These are phyloP conservation scores for Colletotrichum salicis DNA, from an alignment of 2,329 filamentous ascomycete genomes.

Conservation along the genomic window DNA sequence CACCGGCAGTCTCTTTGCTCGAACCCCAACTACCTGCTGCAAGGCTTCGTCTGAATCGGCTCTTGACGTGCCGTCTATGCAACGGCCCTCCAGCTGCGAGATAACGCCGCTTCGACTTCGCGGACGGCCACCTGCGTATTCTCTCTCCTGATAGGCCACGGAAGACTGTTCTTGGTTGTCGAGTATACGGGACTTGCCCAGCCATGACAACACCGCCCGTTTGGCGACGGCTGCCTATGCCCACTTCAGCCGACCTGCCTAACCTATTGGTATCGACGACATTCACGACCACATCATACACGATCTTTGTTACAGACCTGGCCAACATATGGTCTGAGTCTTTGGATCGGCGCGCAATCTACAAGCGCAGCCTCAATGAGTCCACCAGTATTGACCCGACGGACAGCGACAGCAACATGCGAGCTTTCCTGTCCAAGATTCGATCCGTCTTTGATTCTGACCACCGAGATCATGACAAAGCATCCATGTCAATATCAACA, in stretches of 20 bases:
- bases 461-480: slow-evolving; percentile 54
- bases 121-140: neutral
- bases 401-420: slow-evolving; percentile 74
- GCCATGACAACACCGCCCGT: slow-evolving; percentile 46
- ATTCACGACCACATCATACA: slow-evolving; percentile 68
- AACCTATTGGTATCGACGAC: slow-evolving; percentile 71
- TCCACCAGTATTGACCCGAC: slow-evolving; percentile 79
- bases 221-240: slow-evolving; percentile 62
- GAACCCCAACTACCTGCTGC: neutral
- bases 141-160: neutral
- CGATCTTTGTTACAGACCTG: slow-evolving; percentile 75
- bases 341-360: slow-evolving; percentile 70
- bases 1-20: slow-evolving; percentile 4
- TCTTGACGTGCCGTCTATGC: neutral
- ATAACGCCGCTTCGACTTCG: neutral
- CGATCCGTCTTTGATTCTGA: slow-evolving; percentile 61
- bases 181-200: neutral
- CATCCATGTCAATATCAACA: slow-evolving; percentile 55
- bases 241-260: slow-evolving; percentile 57
- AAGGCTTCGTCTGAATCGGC: neutral
- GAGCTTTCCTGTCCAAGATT: slow-evolving; percentile 73
- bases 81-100: neutral
- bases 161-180: neutral
- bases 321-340: slow-evolving; percentile 78
- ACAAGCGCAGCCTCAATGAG: slow-evolving; percentile 69